These are phyloP conservation scores for Phytophthora europaea DNA, from an alignment of 352 stramenopile species.

Conservation along the genomic window DNA sequence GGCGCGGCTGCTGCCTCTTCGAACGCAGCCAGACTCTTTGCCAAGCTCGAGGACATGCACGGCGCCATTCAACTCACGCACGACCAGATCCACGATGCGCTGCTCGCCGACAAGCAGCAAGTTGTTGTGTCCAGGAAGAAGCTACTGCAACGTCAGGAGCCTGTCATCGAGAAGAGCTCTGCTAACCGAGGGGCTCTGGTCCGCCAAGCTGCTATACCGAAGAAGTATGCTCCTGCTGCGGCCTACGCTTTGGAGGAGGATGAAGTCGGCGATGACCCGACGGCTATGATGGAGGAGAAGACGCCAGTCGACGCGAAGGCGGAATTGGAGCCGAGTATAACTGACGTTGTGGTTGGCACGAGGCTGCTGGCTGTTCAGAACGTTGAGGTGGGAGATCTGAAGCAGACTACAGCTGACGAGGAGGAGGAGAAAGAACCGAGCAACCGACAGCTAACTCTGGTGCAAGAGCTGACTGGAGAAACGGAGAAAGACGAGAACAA, in stretches of 20 bases:
- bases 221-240: neutral
- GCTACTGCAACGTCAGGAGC: neutral
- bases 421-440: neutral
- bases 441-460: neutral
- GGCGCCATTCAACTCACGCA: neutral
- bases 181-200: neutral
- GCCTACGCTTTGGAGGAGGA: no score
- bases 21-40: neutral
- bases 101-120: neutral
- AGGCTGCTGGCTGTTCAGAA: neutral
- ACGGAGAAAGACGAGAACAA: neutral
- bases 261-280: neutral
- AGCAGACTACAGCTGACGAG: neutral
- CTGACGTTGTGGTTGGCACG: neutral
- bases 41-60: neutral
- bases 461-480: neutral
- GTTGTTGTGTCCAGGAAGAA: neutral
- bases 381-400: neutral
- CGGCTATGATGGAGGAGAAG: neutral
- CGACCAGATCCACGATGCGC: neutral
- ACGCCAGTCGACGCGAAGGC: neutral
- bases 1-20: neutral
- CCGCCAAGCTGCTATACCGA: neutral
- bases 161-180: neutral
- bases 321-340: neutral